A percentile compares a stretch with the other conserved stretches of the same genome.
phyloP scores from a whole-genome alignment of 495 filamentous ascomycete species.

The Chaetomidium leptoderma region DNA sequence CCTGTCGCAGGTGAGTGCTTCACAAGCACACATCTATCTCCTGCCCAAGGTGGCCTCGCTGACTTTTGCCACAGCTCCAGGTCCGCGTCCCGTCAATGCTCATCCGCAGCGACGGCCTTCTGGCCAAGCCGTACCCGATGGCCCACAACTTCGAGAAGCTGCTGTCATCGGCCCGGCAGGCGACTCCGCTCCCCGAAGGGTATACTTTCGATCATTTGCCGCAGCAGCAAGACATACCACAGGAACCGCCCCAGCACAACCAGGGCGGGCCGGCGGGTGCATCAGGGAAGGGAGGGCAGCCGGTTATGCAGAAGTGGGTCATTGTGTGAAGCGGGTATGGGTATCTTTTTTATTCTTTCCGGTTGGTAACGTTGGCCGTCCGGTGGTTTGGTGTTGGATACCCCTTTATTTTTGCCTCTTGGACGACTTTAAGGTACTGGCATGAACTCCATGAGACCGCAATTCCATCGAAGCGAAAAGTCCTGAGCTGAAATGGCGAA shows the following conservation, averaged over 20 bases:
- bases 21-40: too few species aligned
- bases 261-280: background rate
- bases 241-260: conserved; percentile 21
- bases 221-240: conserved; percentile 39
- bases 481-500: too few species aligned
- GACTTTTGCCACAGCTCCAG: background rate
- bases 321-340: conserved; percentile 5
- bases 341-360: background rate
- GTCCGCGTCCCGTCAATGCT: conserved; percentile 51
- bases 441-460: too few species aligned
- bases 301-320: conserved; percentile 15
- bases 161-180: conserved; percentile 17
- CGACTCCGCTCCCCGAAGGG: conserved; percentile 17
- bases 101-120: conserved; percentile 45
- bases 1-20: conserved; percentile 31
- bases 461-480: too few species aligned
- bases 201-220: conserved; percentile 35
- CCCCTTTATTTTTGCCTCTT: background rate
- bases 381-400: background rate
- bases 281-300: background rate
- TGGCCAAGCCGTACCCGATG: conserved; percentile 33
- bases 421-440: too few species aligned
- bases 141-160: conserved; percentile 35
- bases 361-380: background rate
- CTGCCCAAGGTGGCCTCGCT: background rate